Evolutionary conservation across 164 flowering plant species (phyloP).

Genomic region (Magnolia changhungtana): DNA sequence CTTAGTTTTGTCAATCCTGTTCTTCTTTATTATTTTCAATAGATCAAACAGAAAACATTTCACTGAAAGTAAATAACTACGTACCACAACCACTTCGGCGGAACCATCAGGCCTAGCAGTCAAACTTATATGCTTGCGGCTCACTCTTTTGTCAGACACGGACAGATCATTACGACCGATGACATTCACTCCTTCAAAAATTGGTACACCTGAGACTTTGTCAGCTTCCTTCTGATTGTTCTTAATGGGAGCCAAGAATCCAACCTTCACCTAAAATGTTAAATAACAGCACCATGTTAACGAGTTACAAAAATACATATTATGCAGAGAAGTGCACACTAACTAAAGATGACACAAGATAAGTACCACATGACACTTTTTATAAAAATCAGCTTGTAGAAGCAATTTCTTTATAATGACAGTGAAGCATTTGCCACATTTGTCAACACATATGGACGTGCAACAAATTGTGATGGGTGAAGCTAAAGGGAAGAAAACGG

Average conservation of each 20-base stretch:
- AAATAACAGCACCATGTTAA: not conserved
- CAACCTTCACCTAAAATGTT: slow-evolving; percentile 36
- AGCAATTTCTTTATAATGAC: no score
- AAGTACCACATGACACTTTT: no score
- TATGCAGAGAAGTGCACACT: not conserved
- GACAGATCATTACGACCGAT: slow-evolving; percentile 58
- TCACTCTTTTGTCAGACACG: slow-evolving; percentile 68
- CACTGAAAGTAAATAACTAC: not conserved
- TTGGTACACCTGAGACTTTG: slow-evolving; percentile 43
- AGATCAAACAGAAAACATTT: not conserved
- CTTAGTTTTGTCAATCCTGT: not conserved
- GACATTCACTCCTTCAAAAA: slow-evolving; percentile 52
- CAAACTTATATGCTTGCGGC: slow-evolving; percentile 79
- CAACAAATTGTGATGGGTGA: no score
- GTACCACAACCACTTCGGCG: slow-evolving; percentile 62
- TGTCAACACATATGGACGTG: no score
- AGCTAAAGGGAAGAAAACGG: no score
- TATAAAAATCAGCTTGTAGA: no score
- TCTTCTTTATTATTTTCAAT: not conserved
- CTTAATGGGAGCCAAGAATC: slow-evolving; percentile 47
- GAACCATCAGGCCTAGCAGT: slow-evolving; percentile 42
- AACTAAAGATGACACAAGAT: not conserved
- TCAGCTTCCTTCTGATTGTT: slow-evolving; percentile 34
- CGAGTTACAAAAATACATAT: not conserved
- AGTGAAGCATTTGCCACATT: no score